phyloP scores from a whole-genome alignment of 2,329 filamentous ascomycete genomes.

The Dactylellina sp. region DNA sequence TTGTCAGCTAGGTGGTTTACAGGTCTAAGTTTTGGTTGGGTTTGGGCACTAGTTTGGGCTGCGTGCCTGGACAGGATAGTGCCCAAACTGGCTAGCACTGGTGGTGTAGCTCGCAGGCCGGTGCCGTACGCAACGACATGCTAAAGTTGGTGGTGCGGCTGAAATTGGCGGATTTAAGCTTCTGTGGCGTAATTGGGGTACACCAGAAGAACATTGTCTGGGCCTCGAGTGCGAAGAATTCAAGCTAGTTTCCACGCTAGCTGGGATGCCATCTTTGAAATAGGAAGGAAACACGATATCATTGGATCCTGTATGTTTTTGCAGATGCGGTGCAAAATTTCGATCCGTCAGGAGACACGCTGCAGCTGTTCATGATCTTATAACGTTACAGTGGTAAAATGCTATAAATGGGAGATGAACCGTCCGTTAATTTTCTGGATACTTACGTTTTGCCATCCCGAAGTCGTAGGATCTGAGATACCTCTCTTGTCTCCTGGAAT shows the following conservation, averaged over 20 bases:
- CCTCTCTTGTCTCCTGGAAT: background rate
- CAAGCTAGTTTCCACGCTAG: background rate
- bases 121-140: too few species aligned
- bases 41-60: too few species aligned
- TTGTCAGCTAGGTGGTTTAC: too few species aligned
- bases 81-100: too few species aligned
- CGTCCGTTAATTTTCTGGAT: background rate
- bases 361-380: background rate
- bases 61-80: too few species aligned
- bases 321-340: background rate
- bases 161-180: conserved; percentile 18
- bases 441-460: background rate
- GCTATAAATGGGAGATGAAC: background rate
- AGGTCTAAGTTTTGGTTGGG: too few species aligned
- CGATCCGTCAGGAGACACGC: background rate
- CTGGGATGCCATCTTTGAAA: background rate
- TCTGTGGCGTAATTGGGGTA: background rate
- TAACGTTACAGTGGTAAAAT: background rate
- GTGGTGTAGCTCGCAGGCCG: too few species aligned
- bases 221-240: conserved; percentile 2
- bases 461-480: background rate
- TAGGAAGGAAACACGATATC: conserved; percentile 7
- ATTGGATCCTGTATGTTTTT: background rate
- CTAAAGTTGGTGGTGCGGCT: conserved; percentile 35
- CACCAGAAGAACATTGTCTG: background rate